Evolutionary conservation across 2,329 filamentous ascomycete species (phyloP), one percentile per base, ranked within the genome.

Genomic region (Curvularia sp.): DNA sequence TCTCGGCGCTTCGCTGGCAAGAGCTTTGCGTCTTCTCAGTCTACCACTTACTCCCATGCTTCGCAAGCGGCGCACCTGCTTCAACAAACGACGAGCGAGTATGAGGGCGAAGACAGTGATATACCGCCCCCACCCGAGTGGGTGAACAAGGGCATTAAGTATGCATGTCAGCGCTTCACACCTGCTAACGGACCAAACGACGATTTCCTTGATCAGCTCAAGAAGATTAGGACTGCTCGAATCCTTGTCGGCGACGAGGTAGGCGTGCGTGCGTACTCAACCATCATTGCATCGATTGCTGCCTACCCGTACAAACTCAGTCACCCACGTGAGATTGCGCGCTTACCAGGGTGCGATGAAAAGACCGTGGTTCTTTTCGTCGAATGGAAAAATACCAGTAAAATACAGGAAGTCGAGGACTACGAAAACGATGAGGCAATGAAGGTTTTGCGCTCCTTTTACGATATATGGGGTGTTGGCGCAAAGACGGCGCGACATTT

Each of bases 401-500:
- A 77, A 15, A 79, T 96, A 5, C 73, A 81, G 34, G 90, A 91
- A 23, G 87, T 88, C 0, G 79, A 84, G 7, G 84, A 87, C 3
- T 84, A 90, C 1, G 84, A 89, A 49, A 77, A 79, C 0, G 88
- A 96, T 65, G 80, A 86, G 12, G 85, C 83, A 56, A 81, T 95
- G 57, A 81, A 82, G 19, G 82, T 87, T 0, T 78, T 97, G 3
- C 82, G 86, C 43, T 74, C 83, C 0, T 97, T 98, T 76, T 91
- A 90, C 78, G 82, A 90, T 4, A 96, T 97, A 56, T 97, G 92
- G 91, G 94, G 93, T n/a, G 92, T 97, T 0, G 94, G 90, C 0
- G 89, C 90, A 2, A 87, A 86, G 12, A 95, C 90, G 0, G 93
- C 94, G 0, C 83, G 89, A 15, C 86, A 93, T 1, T 97, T 97